Evolutionary conservation across 2,329 filamentous ascomycete species (phyloP), one percentile per base, ranked within the genome.

Genomic region (Nothophaeocryptopus gaeumannii): DNA sequence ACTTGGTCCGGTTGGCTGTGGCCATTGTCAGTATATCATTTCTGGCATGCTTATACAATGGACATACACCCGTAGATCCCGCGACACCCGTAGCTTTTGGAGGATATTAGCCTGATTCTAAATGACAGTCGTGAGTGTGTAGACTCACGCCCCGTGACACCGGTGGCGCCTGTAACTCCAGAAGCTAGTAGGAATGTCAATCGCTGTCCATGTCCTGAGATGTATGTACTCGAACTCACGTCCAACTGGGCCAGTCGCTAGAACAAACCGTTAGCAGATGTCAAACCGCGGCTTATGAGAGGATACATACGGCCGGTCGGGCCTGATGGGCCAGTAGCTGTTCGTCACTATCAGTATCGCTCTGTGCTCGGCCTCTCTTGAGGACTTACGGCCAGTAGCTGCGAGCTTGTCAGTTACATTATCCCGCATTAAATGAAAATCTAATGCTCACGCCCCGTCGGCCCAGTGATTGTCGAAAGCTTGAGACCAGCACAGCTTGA

Each of bases 401-500:
- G 13, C n/a, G 11, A 42, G 39, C 31, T 10, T 13, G 29, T 31
- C 20, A 42, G 13, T 9, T n/a, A 42, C 30, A 29, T 30, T n/a
- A 32, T 31, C 20, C 20, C 9, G 12, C 30, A 26, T 16, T 40
- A 13, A 20, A 8, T 3, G 2, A 36, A 15, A 10, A 14, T 14
- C 10, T 5, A 34, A 37, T 37, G 36, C 48, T 36, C 30, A 51
- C 48, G 41, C 14, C 48, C 30, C 11, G 48, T 43, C 31, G 37
- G 31, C 13, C 60, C 58, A 14, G 56, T 60, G 26, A 60, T 57
- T 7, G 57, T 58, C 12, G 56, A 54, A 26, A 57, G 38, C 13
- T 47, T 37, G 4, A 63, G 47, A 8, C 51, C 58, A 37, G 60
- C 58, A 44, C 61, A 64, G 32, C 52, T 58, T 10, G 58, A 56